phyloP scores from a whole-genome alignment of 1,284 basidiomycete species.

The Boletellus dicymbophilus region DNA sequence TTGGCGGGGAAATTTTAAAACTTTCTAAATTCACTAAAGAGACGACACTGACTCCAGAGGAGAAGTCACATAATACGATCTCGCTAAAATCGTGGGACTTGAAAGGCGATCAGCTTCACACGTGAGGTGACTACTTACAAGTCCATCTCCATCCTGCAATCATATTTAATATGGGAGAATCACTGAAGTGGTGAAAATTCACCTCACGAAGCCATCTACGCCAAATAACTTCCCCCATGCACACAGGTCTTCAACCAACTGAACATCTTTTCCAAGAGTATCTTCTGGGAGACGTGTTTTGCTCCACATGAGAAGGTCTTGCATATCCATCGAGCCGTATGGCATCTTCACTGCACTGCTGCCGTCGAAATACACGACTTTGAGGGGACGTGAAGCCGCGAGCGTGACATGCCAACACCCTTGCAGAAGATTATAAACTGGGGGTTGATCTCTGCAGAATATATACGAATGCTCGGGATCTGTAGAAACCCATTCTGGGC shows the following conservation, averaged over 20 bases:
- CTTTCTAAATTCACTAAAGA: background rate
- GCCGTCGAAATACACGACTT: constrained; percentile 47
- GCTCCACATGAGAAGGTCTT: constrained; percentile 32
- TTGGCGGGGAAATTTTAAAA: background rate
- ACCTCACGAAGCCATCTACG: background rate
- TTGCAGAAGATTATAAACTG: background rate
- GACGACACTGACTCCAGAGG: background rate
- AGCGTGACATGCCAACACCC: constrained; percentile 43
- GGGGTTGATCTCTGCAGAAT: background rate
- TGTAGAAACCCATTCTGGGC: background rate
- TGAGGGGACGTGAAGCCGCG: constrained; percentile 36
- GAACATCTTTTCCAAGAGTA: background rate
- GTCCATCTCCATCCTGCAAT: background rate
- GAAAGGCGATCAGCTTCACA: background rate
- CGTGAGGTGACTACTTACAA: background rate
- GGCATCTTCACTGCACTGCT: constrained; percentile 36
- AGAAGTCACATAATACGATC: background rate
- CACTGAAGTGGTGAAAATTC: background rate
- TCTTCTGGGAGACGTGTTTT: background rate
- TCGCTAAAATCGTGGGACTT: background rate
- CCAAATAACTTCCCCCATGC: background rate
- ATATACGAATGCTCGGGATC: background rate
- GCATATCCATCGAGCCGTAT: constrained; percentile 40
- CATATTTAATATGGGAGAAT: background rate
- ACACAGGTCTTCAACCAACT: background rate